Conservation (phyloP, 129 eudicot species). For the Centella asiatica region DNA sequence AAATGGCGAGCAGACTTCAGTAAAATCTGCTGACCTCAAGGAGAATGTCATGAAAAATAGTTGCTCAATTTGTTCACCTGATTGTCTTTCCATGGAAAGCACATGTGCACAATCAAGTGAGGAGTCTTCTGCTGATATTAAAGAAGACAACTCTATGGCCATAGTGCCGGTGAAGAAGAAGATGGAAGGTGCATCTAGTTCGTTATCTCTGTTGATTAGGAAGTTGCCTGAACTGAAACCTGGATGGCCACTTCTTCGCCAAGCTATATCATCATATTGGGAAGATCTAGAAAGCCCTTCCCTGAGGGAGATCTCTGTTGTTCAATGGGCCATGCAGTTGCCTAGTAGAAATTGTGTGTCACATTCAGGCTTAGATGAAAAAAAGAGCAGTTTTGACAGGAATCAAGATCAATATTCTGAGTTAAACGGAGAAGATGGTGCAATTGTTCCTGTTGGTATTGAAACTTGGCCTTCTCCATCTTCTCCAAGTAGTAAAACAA, state of each 20-base stretch:
- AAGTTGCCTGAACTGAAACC: constrained; percentile 32
- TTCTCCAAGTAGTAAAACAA: constrained; percentile 26
- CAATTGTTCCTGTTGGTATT: constrained; percentile 52
- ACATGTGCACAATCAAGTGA: constrained; percentile 19
- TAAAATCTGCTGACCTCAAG: constrained; percentile 15
- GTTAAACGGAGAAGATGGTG: constrained; percentile 46
- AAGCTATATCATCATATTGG: constrained; percentile 31
- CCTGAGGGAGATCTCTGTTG: constrained; percentile 51
- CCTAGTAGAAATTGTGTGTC: constrained; percentile 43
- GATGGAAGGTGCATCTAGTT: constrained; percentile 36
- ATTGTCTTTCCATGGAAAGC: constrained; percentile 24
- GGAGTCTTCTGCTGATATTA: constrained; percentile 32
- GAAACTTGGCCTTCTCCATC: constrained; percentile 21
- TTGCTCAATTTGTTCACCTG: constrained; percentile 66
- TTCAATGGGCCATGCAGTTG: constrained; percentile 74
- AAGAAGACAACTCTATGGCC: constrained; percentile 54
- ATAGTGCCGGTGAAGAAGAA: constrained; percentile 66
- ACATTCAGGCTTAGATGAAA: constrained; percentile 28
- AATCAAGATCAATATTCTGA: constrained; percentile 20
- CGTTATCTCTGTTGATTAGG: constrained; percentile 17
- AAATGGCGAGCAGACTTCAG: constrained; percentile 24
- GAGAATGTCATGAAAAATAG: constrained; percentile 17
- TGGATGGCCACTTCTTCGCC: constrained; percentile 54
- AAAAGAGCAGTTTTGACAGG: constrained; percentile 1
- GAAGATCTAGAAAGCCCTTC: constrained; percentile 22